Percentiles rank a stretch among this genome's conserved stretches.
Evolutionary conservation across 1,284 basidiomycete genomes (phyloP).

Genomic region (Prillingera fragicola): DNA sequence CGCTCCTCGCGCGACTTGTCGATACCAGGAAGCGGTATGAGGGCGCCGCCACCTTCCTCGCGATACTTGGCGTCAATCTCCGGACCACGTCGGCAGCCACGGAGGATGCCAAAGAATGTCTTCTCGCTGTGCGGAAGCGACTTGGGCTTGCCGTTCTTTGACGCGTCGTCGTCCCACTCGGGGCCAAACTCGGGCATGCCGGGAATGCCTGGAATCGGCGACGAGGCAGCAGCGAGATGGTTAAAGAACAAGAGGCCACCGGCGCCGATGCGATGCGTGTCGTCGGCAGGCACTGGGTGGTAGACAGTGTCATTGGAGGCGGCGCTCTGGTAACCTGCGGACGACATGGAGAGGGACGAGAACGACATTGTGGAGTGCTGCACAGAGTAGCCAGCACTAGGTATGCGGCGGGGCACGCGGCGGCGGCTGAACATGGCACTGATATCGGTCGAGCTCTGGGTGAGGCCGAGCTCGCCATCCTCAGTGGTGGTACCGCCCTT

Average conservation of each 20-base stretch:
- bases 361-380: constrained; percentile 11
- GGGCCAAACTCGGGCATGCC: constrained; percentile 43
- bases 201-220: constrained; percentile 16
- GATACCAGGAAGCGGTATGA: constrained; percentile 10
- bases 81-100: constrained; percentile 24
- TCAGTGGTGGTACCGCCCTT: constrained; percentile 3
- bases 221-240: neutral
- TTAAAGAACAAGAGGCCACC: constrained; percentile 53
- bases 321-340: constrained; percentile 1
- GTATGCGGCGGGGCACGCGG: constrained; percentile 4
- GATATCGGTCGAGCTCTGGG: constrained; percentile 30
- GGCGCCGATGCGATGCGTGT: constrained; percentile 74
- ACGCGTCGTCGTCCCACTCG: constrained; percentile 13
- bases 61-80: constrained; percentile 34
- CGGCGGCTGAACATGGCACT: constrained; percentile 19
- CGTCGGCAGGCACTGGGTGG: constrained; percentile 68
- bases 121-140: constrained; percentile 40
- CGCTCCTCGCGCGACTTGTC: constrained; percentile 22
- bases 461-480: constrained; percentile 39
- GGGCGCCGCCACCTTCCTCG: constrained; percentile 14
- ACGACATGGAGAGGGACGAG: constrained; percentile 17
- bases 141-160: constrained; percentile 12
- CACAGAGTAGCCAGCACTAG: constrained; percentile 1
- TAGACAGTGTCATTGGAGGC: constrained; percentile 47
- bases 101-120: constrained; percentile 48